These are phyloP conservation scores for Entonaema liquescens DNA, from an alignment of 495 filamentous ascomycete genomes.

Conservation along the genomic window DNA sequence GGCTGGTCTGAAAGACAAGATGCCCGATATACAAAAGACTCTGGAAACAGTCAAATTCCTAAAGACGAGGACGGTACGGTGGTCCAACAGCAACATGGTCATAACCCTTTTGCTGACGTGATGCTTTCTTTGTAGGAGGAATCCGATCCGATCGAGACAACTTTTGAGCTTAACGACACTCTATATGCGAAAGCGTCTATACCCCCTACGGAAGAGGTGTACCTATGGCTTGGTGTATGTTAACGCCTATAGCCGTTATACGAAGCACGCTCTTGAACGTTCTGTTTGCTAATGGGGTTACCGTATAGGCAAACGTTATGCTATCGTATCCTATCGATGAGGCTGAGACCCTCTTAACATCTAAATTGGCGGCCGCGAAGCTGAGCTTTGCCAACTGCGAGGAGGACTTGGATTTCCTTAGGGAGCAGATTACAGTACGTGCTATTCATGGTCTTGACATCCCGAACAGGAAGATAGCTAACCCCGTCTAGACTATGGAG, in stretches of 20 bases:
- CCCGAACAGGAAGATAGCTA: slow-evolving; percentile 26
- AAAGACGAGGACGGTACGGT: slow-evolving; percentile 68
- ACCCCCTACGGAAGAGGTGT: slow-evolving; percentile 87
- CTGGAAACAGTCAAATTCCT: slow-evolving; percentile 90
- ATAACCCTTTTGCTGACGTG: slow-evolving; percentile 6
- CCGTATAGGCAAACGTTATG: slow-evolving; percentile 89
- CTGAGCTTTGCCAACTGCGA: slow-evolving; percentile 83
- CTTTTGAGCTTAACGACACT: slow-evolving; percentile 96
- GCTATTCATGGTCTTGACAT: slow-evolving; percentile 1
- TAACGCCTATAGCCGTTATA: not conserved
- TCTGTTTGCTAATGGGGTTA: slow-evolving; percentile 12
- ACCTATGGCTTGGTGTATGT: slow-evolving; percentile 89
- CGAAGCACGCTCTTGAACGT: not conserved
- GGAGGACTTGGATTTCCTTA: slow-evolving; percentile 94
- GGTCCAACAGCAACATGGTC: not conserved
- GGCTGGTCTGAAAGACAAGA: slow-evolving; percentile 88
- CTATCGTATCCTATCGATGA: slow-evolving; percentile 90
- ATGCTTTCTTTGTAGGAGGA: slow-evolving; percentile 44
- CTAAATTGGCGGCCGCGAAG: slow-evolving; percentile 82
- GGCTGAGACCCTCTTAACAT: slow-evolving; percentile 78
- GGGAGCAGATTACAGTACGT: slow-evolving; percentile 95
- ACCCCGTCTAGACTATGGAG: slow-evolving; percentile 79
- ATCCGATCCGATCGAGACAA: slow-evolving; percentile 80
- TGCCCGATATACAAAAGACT: slow-evolving; percentile 98
- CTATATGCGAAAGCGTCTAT: slow-evolving; percentile 88